Evolutionary conservation across 495 filamentous ascomycete species (phyloP).

Genomic region (Aspergillus asperescens): DNA sequence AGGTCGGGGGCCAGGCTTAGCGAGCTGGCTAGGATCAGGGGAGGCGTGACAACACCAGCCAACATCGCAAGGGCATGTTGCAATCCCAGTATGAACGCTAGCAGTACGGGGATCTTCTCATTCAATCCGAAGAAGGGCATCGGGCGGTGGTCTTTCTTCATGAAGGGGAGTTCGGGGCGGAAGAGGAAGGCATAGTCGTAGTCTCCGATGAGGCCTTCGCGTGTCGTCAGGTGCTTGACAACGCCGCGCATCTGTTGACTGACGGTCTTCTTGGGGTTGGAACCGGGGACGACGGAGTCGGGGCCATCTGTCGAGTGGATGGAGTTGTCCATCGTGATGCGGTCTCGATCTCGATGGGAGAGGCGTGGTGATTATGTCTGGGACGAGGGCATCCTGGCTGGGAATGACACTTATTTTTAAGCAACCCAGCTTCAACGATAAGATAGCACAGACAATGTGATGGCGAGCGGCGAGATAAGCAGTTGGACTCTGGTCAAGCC

Average conservation of each 20-base stretch:
- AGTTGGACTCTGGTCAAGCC: neutral
- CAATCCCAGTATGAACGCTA: slow-evolving; percentile 14
- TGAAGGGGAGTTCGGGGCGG: slow-evolving; percentile 17
- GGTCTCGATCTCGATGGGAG: neutral
- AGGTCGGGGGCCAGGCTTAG: neutral
- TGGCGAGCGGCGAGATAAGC: neutral
- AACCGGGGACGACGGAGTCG: slow-evolving; percentile 11
- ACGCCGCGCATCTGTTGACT: slow-evolving; percentile 2
- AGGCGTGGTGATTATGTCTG: neutral
- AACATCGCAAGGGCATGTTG: slow-evolving; percentile 16
- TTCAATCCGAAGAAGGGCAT: slow-evolving; percentile 18
- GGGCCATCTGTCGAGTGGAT: slow-evolving; percentile 18
- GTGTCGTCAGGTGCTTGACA: slow-evolving; percentile 3
- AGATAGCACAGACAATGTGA: neutral
- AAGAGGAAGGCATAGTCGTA: slow-evolving; percentile 19
- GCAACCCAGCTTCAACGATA: neutral
- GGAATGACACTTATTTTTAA: neutral
- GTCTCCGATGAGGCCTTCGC: slow-evolving; percentile 18
- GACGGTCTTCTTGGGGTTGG: slow-evolving; percentile 9
- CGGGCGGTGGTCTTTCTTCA: slow-evolving; percentile 10
- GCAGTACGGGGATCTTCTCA: slow-evolving; percentile 15
- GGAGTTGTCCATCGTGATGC: slow-evolving; percentile 11
- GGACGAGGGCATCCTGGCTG: neutral
- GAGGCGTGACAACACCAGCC: slow-evolving; percentile 11
- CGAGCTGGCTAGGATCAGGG: slow-evolving; percentile 7